Evolutionary conservation across 2,329 filamentous ascomycete species (phyloP).

Genomic region (Thelonectria blattea): DNA sequence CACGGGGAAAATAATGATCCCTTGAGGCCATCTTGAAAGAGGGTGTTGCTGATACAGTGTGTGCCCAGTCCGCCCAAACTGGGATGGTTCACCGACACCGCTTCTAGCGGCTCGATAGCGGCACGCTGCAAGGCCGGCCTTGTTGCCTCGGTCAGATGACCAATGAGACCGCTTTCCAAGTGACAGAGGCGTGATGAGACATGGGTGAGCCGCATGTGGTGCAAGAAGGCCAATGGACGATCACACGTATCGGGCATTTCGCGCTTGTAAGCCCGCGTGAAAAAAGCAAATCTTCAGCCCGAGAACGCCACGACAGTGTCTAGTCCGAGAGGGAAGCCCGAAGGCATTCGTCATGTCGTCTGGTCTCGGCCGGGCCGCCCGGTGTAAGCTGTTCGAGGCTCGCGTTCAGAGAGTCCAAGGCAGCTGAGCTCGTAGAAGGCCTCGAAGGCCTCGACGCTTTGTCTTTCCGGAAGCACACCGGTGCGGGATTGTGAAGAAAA

Average conservation of each 20-base stretch:
- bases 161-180: slow-evolving; percentile 36
- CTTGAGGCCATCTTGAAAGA: slow-evolving; percentile 37
- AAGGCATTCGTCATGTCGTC: slow-evolving; percentile 1
- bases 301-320: slow-evolving; percentile 19
- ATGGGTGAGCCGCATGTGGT: slow-evolving; percentile 40
- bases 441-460: not conserved
- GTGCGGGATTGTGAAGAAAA: slow-evolving; percentile 17
- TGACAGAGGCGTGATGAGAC: slow-evolving; percentile 38
- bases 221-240: slow-evolving; percentile 36
- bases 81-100: slow-evolving; percentile 41
- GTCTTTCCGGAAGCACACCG: slow-evolving; percentile 13
- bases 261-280: slow-evolving; percentile 30
- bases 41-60: slow-evolving; percentile 33
- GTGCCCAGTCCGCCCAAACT: slow-evolving; percentile 36
- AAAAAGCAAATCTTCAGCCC: slow-evolving; percentile 30
- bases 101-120: slow-evolving; percentile 39
- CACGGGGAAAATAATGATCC: slow-evolving; percentile 37
- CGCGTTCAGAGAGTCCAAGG: not conserved
- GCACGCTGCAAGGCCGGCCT: slow-evolving; percentile 35
- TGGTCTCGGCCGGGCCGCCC: slow-evolving; percentile 1
- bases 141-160: slow-evolving; percentile 35
- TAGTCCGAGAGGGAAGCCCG: slow-evolving; percentile 16
- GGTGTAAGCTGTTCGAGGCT: not conserved
- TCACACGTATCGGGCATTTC: slow-evolving; percentile 39
- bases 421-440: slow-evolving; percentile 7